A percentile compares a stretch with the other conserved stretches of the same genome.
phyloP scores from a whole-genome alignment of 2,329 filamentous ascomycete genomes.

The Annulohypoxylon truncatum region DNA sequence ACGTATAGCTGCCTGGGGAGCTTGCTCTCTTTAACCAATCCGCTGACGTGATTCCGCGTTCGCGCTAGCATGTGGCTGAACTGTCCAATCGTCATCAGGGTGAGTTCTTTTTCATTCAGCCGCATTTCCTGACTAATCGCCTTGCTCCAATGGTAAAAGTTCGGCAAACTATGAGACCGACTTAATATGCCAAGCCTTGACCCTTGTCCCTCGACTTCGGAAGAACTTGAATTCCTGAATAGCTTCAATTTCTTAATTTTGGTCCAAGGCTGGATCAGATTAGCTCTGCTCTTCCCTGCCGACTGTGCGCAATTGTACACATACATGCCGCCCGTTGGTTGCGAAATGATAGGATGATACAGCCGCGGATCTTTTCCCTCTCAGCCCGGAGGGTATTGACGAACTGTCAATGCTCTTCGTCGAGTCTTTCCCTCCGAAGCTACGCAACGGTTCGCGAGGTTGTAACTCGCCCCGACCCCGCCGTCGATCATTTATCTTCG shows the following conservation, averaged over 20 bases:
- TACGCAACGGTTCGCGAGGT: slow-evolving; percentile 47
- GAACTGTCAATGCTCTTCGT: slow-evolving; percentile 41
- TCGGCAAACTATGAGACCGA: slow-evolving; percentile 9
- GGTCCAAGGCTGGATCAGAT: slow-evolving; percentile 23
- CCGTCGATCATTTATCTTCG: slow-evolving; percentile 28
- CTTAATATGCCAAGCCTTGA: slow-evolving; percentile 15
- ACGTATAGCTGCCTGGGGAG: slow-evolving; percentile 18
- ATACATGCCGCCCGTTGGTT: slow-evolving; percentile 27
- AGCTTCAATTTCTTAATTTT: slow-evolving; percentile 46
- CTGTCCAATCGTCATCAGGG: slow-evolving; percentile 19
- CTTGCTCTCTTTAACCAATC: slow-evolving; percentile 41
- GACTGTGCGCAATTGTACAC: slow-evolving; percentile 27
- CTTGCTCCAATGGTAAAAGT: slow-evolving; percentile 18
- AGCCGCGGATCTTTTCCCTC: slow-evolving; percentile 49
- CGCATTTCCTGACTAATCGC: slow-evolving; percentile 6
- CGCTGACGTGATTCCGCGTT: slow-evolving; percentile 47
- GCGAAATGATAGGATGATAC: slow-evolving; percentile 49
- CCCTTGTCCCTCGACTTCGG: slow-evolving; percentile 33
- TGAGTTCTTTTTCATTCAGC: slow-evolving; percentile 21
- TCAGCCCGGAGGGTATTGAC: slow-evolving; percentile 45
- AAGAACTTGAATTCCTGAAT: slow-evolving; percentile 45
- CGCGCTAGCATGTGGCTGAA: slow-evolving; percentile 38
- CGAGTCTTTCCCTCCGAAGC: slow-evolving; percentile 40
- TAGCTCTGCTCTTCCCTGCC: slow-evolving; percentile 9
- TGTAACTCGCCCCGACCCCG: slow-evolving; percentile 36